phyloP scores from a whole-genome alignment of 495 filamentous ascomycete species.

The Penicillium cinerascens region DNA sequence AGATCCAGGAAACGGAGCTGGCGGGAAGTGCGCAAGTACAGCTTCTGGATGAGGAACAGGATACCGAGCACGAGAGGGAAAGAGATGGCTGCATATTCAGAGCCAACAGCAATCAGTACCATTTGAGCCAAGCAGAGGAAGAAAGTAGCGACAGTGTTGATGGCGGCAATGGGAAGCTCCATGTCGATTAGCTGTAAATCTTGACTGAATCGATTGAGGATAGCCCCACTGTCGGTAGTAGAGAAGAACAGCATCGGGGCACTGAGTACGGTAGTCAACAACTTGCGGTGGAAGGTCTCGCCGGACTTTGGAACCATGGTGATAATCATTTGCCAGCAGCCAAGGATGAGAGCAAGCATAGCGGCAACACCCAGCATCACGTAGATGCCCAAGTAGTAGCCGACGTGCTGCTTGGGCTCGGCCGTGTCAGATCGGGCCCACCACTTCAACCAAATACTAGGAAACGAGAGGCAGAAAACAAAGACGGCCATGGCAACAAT shows the following conservation, averaged over 20 bases:
- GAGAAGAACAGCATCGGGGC: conserved; percentile 49
- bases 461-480: conserved; percentile 47
- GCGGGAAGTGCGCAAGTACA: conserved; percentile 62
- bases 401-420: conserved; percentile 39
- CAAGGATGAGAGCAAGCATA: conserved; percentile 41
- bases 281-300: conserved; percentile 44
- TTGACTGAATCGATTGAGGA: conserved; percentile 56
- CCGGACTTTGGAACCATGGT: conserved; percentile 53
- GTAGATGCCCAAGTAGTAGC: conserved; percentile 55
- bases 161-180: conserved; percentile 46
- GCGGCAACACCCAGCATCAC: conserved; percentile 46
- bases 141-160: conserved; percentile 46
- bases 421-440: conserved; percentile 47
- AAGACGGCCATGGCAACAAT: conserved; percentile 40
- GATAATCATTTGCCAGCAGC: conserved; percentile 52
- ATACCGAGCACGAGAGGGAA: conserved; percentile 47
- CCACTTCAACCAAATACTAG: conserved; percentile 53
- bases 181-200: conserved; percentile 60
- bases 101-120: conserved; percentile 47
- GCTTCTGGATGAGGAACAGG: conserved; percentile 54
- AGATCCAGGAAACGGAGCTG: conserved; percentile 62
- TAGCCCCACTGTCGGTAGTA: conserved; percentile 43
- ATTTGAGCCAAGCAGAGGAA: conserved; percentile 49
- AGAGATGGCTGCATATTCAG: conserved; percentile 48
- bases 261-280: conserved; percentile 49